A percentile compares a stretch with the other conserved stretches of the same genome.
phyloP scores from a whole-genome alignment of 2,329 filamentous ascomycete genomes.

The Simplicillium sp. region DNA sequence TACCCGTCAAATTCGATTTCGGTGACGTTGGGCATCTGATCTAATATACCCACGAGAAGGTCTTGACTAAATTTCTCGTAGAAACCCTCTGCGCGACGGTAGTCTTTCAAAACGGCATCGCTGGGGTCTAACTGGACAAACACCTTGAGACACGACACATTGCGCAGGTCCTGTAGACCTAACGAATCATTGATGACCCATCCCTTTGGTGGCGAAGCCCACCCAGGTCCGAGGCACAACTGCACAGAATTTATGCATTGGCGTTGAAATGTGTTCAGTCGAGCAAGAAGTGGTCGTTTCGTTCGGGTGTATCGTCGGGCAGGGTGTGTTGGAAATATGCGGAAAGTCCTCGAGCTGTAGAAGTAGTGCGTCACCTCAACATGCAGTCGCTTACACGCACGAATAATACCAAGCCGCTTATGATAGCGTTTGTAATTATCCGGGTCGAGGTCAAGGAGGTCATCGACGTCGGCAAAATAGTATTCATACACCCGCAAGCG shows the following conservation, averaged over 20 bases:
- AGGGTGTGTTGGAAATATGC: slow-evolving; percentile 56
- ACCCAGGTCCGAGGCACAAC: slow-evolving; percentile 63
- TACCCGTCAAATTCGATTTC: slow-evolving; percentile 63
- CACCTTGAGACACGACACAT: slow-evolving; percentile 50
- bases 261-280: slow-evolving; percentile 52
- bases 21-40: slow-evolving; percentile 43
- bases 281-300: slow-evolving; percentile 60
- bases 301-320: slow-evolving; percentile 58
- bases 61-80: slow-evolving; percentile 58
- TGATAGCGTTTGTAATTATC: slow-evolving; percentile 54
- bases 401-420: slow-evolving; percentile 49
- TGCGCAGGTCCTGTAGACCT: slow-evolving; percentile 52
- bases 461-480: slow-evolving; percentile 44
- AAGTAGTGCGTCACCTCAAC: slow-evolving; percentile 56
- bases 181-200: slow-evolving; percentile 60
- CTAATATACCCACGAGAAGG: slow-evolving; percentile 47
- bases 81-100: slow-evolving; percentile 54
- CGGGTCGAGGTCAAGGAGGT: slow-evolving; percentile 57
- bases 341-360: slow-evolving; percentile 53
- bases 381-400: slow-evolving; percentile 51
- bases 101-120: slow-evolving; percentile 57
- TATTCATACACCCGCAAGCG: slow-evolving; percentile 59
- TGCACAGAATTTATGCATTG: slow-evolving; percentile 54
- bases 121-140: slow-evolving; percentile 68
- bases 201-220: slow-evolving; percentile 57